Percentiles rank a stretch among this genome's conserved stretches.
These are phyloP conservation scores for Cardiospermum halicacabum DNA, from an alignment of 345 rosid genomes.

Conservation along the genomic window DNA sequence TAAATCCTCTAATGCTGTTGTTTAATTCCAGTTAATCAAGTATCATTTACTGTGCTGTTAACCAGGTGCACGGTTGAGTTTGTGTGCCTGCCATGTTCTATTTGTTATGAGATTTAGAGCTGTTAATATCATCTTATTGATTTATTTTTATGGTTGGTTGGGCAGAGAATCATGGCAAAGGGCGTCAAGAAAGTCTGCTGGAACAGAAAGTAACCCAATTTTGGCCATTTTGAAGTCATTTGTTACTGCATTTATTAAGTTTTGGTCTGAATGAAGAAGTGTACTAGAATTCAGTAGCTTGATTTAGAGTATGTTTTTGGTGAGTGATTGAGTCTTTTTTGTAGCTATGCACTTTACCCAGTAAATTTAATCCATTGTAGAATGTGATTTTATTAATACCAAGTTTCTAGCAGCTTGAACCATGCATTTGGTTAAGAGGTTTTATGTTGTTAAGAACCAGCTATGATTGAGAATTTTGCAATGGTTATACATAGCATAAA, in stretches of 20 bases:
- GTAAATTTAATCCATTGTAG: not conserved
- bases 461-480: not conserved
- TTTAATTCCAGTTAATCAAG: not conserved
- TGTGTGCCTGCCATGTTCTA: not conserved
- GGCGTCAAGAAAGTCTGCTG: constrained; percentile 25
- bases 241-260: constrained; percentile 54
- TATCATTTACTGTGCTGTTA: not conserved
- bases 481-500: not conserved
- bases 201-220: constrained; percentile 45
- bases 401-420: not conserved
- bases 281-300: not conserved
- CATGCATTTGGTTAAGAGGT: not conserved
- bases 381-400: not conserved
- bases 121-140: not conserved
- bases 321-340: not conserved
- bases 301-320: not conserved
- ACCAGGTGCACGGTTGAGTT: not conserved
- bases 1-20: not conserved
- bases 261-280: constrained; percentile 69
- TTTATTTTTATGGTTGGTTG: not conserved
- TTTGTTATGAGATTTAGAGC: not conserved
- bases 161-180: constrained; percentile 80
- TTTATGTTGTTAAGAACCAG: not conserved
- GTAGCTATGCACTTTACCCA: constrained; percentile 5
- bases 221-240: constrained; percentile 47